These are phyloP conservation scores for Starmerella bacillaris DNA, from an alignment of 805 yeast genomes.

Conservation along the genomic window DNA sequence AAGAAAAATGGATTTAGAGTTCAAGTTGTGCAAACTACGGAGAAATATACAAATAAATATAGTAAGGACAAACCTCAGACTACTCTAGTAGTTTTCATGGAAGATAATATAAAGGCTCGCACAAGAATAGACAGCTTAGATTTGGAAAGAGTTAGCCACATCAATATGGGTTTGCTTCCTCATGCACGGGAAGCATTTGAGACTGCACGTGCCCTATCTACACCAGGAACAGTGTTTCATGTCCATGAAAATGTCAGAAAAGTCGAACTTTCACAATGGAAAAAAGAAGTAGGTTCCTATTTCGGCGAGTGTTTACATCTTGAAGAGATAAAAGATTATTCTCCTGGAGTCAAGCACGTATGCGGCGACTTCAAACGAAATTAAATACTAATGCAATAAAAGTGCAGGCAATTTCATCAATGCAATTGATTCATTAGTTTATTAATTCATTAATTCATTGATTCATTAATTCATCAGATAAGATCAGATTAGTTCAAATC, in stretches of 20 bases:
- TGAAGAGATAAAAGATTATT: constrained; percentile 64
- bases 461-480: too few relatives aligned
- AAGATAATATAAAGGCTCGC: constrained; percentile 39
- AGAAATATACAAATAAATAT: constrained; percentile 19
- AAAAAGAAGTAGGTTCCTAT: constrained; percentile 10
- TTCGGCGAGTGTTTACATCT: constrained; percentile 25
- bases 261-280: constrained; percentile 26
- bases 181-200: constrained; percentile 47
- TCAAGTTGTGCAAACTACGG: constrained; percentile 23
- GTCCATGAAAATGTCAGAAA: constrained; percentile 58
- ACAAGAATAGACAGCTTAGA: constrained; percentile 23
- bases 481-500: too few relatives aligned
- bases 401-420: too few relatives aligned
- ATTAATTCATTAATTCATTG: too few relatives aligned
- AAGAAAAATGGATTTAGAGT: constrained; percentile 28
- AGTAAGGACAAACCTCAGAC: constrained; percentile 16
- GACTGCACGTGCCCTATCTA: constrained; percentile 22
- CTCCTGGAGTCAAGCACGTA: constrained; percentile 73
- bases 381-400: background rate
- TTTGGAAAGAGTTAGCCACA: constrained; percentile 30
- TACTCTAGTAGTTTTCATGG: constrained; percentile 38
- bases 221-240: constrained; percentile 26
- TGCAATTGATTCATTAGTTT: too few relatives aligned
- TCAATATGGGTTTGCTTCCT: constrained; percentile 69
- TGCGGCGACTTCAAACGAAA: constrained; percentile 31